Evolutionary conservation across 2,329 filamentous ascomycete genomes (phyloP).

Genomic region (Microsporum ferrugineum): DNA sequence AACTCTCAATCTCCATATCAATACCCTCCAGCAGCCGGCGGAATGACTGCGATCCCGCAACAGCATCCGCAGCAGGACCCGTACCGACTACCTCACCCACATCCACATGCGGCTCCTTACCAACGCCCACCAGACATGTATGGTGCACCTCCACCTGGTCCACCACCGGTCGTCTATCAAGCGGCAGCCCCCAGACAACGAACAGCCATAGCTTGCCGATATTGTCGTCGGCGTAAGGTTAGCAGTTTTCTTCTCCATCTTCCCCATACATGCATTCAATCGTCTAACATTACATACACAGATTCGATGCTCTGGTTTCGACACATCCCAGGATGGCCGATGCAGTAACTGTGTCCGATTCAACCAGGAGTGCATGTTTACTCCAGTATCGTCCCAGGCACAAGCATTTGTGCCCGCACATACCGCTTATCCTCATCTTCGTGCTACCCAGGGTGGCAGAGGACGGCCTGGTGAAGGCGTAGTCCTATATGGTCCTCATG

Average conservation of each 20-base stretch:
- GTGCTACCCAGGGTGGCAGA: constrained; percentile 27
- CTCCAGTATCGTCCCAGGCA: constrained; percentile 57
- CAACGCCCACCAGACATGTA: constrained; percentile 33
- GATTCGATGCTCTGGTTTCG: constrained; percentile 68
- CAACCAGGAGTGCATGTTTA: constrained; percentile 67
- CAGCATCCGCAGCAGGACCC: constrained; percentile 32
- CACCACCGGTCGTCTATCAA: constrained; percentile 32
- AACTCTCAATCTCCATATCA: constrained; percentile 18
- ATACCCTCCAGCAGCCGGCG: constrained; percentile 26
- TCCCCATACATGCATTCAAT: neutral
- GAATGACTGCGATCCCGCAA: constrained; percentile 33
- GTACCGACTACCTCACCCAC: constrained; percentile 30
- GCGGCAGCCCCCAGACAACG: constrained; percentile 40
- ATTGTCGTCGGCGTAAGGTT: constrained; percentile 43
- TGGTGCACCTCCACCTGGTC: constrained; percentile 26
- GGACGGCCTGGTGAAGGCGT: constrained; percentile 27
- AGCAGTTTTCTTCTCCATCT: constrained; percentile 10
- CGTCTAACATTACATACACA: constrained; percentile 25
- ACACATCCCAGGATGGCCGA: constrained; percentile 58
- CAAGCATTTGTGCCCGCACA: constrained; percentile 65
- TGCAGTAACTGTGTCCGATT: constrained; percentile 64
- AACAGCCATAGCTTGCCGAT: constrained; percentile 42
- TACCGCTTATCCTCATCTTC: constrained; percentile 49
- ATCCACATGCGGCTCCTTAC: constrained; percentile 32
- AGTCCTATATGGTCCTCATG: constrained; percentile 40